Evolutionary conservation across 805 yeast genomes (phyloP).

Genomic region (Pichia ethanolica): DNA sequence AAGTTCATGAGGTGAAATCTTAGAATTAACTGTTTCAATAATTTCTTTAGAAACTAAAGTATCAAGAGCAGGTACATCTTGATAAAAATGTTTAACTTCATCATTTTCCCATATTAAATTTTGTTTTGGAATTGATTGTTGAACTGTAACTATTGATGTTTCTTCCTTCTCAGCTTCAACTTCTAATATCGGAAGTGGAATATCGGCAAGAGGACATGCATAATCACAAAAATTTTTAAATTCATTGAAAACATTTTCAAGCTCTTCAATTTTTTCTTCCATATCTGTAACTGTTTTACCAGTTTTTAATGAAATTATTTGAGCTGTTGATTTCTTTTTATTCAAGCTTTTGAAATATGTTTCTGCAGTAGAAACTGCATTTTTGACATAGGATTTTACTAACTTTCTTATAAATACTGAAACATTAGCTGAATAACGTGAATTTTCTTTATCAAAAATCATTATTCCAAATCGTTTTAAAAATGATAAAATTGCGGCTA

Average conservation of each 20-base stretch:
- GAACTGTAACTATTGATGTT: slow-evolving; percentile 14
- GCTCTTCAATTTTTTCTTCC: slow-evolving; percentile 19
- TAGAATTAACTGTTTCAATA: slow-evolving; percentile 7
- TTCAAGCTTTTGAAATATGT: slow-evolving; percentile 30
- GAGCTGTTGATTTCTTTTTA: slow-evolving; percentile 33
- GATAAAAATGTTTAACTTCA: slow-evolving; percentile 60
- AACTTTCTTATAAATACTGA: slow-evolving; percentile 26
- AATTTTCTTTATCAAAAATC: slow-evolving; percentile 25
- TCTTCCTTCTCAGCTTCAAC: slow-evolving; percentile 21
- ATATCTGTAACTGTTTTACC: slow-evolving; percentile 46
- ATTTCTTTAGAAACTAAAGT: slow-evolving; percentile 26
- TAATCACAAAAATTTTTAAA: slow-evolving; percentile 36
- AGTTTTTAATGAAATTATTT: slow-evolving; percentile 54
- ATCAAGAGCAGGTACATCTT: slow-evolving; percentile 39
- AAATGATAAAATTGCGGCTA: slow-evolving; percentile 40
- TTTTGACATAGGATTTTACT: slow-evolving; percentile 36
- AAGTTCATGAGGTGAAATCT: slow-evolving; percentile 2
- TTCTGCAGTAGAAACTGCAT: slow-evolving; percentile 32
- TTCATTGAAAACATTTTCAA: slow-evolving; percentile 31
- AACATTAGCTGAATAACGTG: slow-evolving; percentile 4
- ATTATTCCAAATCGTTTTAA: slow-evolving; percentile 38
- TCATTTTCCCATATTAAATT: slow-evolving; percentile 53
- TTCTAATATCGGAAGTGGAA: slow-evolving; percentile 32
- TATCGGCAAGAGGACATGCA: slow-evolving; percentile 35
- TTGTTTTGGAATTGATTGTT: slow-evolving; percentile 9